These are phyloP conservation scores for Metarhizium humberi DNA, from an alignment of 2,329 filamentous ascomycete species.

Conservation along the genomic window DNA sequence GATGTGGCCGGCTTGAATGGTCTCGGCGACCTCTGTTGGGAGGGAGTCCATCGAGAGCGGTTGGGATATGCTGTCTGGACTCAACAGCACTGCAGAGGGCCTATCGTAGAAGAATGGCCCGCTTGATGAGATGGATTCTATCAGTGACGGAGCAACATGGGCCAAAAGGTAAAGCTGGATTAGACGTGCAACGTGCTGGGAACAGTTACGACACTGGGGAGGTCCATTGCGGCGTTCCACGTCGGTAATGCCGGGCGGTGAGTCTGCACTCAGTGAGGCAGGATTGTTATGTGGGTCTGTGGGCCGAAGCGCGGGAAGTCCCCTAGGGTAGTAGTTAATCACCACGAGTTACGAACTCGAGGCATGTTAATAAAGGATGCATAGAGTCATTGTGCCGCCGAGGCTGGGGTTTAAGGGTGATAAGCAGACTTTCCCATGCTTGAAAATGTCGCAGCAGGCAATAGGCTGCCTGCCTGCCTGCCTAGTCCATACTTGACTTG, in stretches of 20 bases:
- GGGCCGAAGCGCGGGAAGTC: not conserved
- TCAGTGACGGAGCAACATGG: not conserved
- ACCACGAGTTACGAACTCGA: too few relatives aligned
- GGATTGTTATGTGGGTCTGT: not conserved
- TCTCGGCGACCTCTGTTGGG: slow-evolving; percentile 62
- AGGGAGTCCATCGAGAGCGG: slow-evolving; percentile 48
- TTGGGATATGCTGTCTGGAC: not conserved
- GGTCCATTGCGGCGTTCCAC: not conserved
- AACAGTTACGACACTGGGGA: not conserved
- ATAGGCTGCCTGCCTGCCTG: too few relatives aligned
- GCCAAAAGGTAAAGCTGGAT: not conserved
- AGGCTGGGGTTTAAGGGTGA: too few relatives aligned
- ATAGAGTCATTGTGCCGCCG: too few relatives aligned
- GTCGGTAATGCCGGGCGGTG: slow-evolving; percentile 21
- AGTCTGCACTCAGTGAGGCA: not conserved
- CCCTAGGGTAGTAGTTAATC: too few relatives aligned
- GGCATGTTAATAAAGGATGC: too few relatives aligned
- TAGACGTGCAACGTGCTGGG: not conserved
- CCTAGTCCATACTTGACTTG: too few relatives aligned
- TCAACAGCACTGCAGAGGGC: not conserved
- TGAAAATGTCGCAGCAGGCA: too few relatives aligned
- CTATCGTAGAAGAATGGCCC: not conserved
- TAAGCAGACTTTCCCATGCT: too few relatives aligned
- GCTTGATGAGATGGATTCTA: not conserved
- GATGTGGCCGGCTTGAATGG: slow-evolving; percentile 73